Percentiles rank a stretch among this genome's conserved stretches.
phyloP scores from a whole-genome alignment of 192 early-diverging fungal species.

The Coemansia aciculifera region DNA sequence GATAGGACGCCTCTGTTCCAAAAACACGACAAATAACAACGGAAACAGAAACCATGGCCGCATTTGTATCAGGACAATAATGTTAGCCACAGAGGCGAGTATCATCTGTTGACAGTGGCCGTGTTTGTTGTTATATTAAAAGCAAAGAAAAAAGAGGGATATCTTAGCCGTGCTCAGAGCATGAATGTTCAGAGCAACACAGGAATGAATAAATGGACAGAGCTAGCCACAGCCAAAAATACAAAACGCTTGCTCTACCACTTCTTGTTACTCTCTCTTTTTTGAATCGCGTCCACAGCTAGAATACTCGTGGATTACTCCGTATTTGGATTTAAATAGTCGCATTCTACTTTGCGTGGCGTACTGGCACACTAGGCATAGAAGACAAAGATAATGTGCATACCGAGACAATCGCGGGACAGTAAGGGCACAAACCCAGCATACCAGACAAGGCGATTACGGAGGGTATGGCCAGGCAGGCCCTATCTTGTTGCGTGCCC shows the following conservation, averaged over 20 bases:
- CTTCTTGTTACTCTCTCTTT: neutral
- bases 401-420: neutral
- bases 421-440: neutral
- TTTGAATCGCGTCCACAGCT: neutral
- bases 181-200: neutral
- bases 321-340: neutral
- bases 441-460: neutral
- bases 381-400: neutral
- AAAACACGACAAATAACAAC: conserved; percentile 5
- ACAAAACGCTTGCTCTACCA: neutral
- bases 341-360: conserved; percentile 1
- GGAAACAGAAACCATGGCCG: neutral
- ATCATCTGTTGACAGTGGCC: neutral
- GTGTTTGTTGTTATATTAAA: neutral
- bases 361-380: neutral
- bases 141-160: neutral
- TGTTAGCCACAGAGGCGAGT: neutral
- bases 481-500: conserved; percentile 7
- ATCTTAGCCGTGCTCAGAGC: neutral
- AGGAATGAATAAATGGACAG: neutral
- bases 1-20: neutral
- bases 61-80: neutral
- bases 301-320: neutral
- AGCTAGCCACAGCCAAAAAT: neutral
- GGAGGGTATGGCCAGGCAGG: conserved; percentile 7